Base-by-base conservation (phyloP, 2,329 filamentous ascomycete species). In the Ophiosphaerella korrae region DNA sequence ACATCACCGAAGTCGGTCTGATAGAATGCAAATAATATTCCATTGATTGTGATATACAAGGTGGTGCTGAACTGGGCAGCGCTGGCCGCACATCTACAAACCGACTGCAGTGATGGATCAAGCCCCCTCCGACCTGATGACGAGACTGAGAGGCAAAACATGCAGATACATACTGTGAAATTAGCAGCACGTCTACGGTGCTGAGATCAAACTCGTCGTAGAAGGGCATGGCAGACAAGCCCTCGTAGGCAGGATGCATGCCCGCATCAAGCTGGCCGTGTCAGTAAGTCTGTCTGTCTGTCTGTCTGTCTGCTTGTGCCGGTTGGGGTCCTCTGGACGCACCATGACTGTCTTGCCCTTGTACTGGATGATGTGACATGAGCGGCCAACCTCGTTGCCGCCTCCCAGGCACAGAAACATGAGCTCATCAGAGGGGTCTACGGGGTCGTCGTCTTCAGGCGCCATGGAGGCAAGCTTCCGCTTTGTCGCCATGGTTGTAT, bases 301-400 rank as follows among this genome's bases (percentile, higher is more conserved):
- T 43, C n/a, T 14, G 21, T 11, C 12, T 18, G 5, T n/a, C 18
- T 37, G 13, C 35, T 3, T 50, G 26, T 37, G 31, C 7, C 18
- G 12, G 9, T 23, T 26, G 26, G 3, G 26, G 26, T 29, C 26
- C 5, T n/a, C 45, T 21, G 14, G 45, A 72, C 85, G 63, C 79
- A 95, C 92, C 94, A 99, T 99, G 62, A 99, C 91, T 5, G 93
- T 97, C 77, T 99, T 99, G 55, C 94, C 94, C 77, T 97, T 99
- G 83, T 99, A 99, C 70, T 97, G 92, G 53, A 99, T 87, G 64
- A 99, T 96, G 73, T 99, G 94, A 75, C 94, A 97, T 60, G 94
- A 97, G 60, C 94, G 84, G 46, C 94, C 94, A 55, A 99, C 94
- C 77, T 99, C 94, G 74, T 97, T 97, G 62, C 94, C 94, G 55